Percentiles rank a stretch among this genome's conserved stretches.
Evolutionary conservation across 805 yeast genomes (phyloP).

Genomic region (Kuraishia molischiana): DNA sequence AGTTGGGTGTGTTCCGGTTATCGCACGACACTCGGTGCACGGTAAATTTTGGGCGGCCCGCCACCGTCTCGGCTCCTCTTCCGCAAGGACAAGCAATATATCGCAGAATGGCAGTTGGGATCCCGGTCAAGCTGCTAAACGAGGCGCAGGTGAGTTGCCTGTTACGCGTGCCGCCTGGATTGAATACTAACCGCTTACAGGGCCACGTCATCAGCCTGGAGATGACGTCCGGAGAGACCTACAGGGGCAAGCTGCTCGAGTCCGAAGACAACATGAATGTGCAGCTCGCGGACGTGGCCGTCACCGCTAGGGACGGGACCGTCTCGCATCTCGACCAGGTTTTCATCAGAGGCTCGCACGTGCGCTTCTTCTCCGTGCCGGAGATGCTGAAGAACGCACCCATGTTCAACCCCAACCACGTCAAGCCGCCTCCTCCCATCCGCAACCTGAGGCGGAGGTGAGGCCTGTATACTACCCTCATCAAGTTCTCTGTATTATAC

Average conservation of each 20-base stretch:
- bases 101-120: slow-evolving; percentile 53
- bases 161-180: background rate
- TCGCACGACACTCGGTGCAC: too few species aligned
- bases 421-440: slow-evolving; percentile 64
- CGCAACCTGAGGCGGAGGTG: slow-evolving; percentile 42
- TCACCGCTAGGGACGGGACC: slow-evolving; percentile 68
- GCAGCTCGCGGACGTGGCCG: slow-evolving; percentile 70
- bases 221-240: slow-evolving; percentile 74
- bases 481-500: too few species aligned
- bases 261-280: slow-evolving; percentile 93
- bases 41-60: too few species aligned
- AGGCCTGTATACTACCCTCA: too few species aligned
- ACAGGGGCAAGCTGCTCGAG: slow-evolving; percentile 78
- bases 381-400: slow-evolving; percentile 87
- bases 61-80: too few species aligned
- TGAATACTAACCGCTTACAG: slow-evolving; percentile 15
- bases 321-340: slow-evolving; percentile 75
- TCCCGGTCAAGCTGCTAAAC: slow-evolving; percentile 77
- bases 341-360: slow-evolving; percentile 85
- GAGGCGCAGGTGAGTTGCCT: slow-evolving; percentile 54
- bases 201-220: slow-evolving; percentile 84
- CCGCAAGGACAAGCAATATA: too few species aligned
- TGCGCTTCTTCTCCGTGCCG: slow-evolving; percentile 77
- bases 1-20: too few species aligned
- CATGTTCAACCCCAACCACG: slow-evolving; percentile 49